phyloP scores from a whole-genome alignment of 2,329 filamentous ascomycete genomes.

The Talaromyces sp. region DNA sequence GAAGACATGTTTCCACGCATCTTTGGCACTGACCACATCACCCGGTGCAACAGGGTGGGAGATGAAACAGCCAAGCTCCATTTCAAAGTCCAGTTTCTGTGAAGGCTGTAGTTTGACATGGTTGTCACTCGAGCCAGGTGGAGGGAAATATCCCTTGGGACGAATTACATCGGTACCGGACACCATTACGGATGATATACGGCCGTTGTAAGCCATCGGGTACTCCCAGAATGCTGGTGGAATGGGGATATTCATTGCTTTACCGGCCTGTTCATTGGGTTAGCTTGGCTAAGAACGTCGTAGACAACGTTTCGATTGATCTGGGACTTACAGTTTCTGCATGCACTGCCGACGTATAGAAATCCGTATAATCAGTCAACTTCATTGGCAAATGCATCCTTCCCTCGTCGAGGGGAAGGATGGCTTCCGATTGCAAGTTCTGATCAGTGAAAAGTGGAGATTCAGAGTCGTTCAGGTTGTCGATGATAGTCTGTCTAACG shows the following conservation, averaged over 20 bases:
- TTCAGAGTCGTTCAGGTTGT: not conserved
- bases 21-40: conserved; percentile 38
- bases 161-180: conserved; percentile 4
- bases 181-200: not conserved
- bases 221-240: conserved; percentile 3
- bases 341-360: conserved; percentile 5
- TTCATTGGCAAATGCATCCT: conserved; percentile 5
- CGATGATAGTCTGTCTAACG: not conserved
- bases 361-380: conserved; percentile 4
- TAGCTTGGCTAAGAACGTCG: not conserved
- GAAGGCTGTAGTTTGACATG: conserved; percentile 33
- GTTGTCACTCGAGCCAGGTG: not conserved
- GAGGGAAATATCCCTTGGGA: not conserved
- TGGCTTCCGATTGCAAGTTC: not conserved
- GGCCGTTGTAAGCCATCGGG: conserved; percentile 8
- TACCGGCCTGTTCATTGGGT: not conserved
- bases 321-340: not conserved
- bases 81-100: conserved; percentile 45
- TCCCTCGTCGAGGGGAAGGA: not conserved
- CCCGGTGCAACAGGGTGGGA: conserved; percentile 38
- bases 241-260: not conserved
- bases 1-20: conserved; percentile 50
- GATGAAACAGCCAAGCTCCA: conserved; percentile 47
- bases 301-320: not conserved
- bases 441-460: not conserved